Evolutionary conservation across 1,284 basidiomycete genomes (phyloP).

Genomic region (Neonothopanus nambi): DNA sequence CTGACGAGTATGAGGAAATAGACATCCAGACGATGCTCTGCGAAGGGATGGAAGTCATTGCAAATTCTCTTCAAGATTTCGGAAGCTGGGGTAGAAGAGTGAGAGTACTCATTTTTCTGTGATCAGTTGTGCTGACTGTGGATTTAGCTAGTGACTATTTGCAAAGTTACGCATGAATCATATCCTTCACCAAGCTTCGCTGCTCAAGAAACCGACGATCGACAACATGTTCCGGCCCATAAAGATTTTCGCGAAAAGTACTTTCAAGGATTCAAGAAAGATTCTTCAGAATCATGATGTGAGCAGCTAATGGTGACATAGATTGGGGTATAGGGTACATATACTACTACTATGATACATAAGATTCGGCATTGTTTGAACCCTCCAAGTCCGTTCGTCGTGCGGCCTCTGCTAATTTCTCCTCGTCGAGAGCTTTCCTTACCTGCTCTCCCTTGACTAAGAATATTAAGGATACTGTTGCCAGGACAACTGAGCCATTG

Average conservation of each 20-base stretch:
- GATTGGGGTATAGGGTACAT: not conserved
- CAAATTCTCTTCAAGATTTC: constrained; percentile 93
- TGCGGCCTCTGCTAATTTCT: constrained; percentile 28
- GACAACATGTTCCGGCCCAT: constrained; percentile 64
- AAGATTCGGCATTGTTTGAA: not conserved
- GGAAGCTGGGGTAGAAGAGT: constrained; percentile 94
- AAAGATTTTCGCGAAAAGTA: constrained; percentile 81
- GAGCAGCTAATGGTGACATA: not conserved
- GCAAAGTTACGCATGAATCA: constrained; percentile 58
- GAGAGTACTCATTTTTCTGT: constrained; percentile 31
- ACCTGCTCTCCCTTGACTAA: constrained; percentile 57
- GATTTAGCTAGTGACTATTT: constrained; percentile 83
- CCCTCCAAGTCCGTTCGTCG: not conserved
- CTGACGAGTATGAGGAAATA: constrained; percentile 85
- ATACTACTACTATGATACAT: not conserved
- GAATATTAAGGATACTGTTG: constrained; percentile 40
- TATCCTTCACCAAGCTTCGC: constrained; percentile 46
- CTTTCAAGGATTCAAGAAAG: constrained; percentile 71
- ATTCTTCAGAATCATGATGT: not conserved
- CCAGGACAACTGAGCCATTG: constrained; percentile 50
- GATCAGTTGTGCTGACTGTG: constrained; percentile 7
- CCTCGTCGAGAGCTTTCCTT: constrained; percentile 59
- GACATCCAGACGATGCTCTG: constrained; percentile 76
- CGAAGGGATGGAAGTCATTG: constrained; percentile 85
- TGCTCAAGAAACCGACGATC: constrained; percentile 35